Conservation (phyloP, 257 asterid species). For the Solanum ossicruentum region DNA sequence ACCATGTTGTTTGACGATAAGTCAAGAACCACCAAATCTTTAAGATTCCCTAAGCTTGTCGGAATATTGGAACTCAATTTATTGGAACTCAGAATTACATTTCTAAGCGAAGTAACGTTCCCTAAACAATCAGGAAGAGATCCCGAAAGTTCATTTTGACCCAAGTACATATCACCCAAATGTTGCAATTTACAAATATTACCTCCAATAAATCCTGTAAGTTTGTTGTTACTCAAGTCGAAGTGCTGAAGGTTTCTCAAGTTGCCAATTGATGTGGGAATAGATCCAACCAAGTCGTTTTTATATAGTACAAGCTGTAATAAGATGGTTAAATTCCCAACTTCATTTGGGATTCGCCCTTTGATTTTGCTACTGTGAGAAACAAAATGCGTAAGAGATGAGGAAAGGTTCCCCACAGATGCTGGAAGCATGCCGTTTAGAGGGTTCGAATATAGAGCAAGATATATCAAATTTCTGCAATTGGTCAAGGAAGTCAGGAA, state of each 20-base stretch:
- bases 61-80: background rate
- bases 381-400: accelerated
- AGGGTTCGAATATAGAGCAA: background rate
- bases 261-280: background rate
- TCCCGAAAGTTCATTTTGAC: background rate
- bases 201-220: background rate
- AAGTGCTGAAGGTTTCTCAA: background rate
- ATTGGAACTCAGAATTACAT: no score
- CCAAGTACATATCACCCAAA: background rate
- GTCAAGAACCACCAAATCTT: accelerated
- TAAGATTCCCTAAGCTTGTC: background rate
- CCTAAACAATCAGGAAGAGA: no score
- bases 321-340: background rate
- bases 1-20: background rate
- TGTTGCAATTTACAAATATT: background rate
- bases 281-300: background rate
- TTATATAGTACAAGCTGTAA: accelerated
- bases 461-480: no score
- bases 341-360: background rate
- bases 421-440: background rate
- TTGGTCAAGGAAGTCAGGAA: no score
- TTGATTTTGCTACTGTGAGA: background rate
- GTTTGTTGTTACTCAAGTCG: background rate
- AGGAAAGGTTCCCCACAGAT: background rate
- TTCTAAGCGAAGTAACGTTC: no score